These are phyloP conservation scores for Lodderomyces metapsilosis DNA, from an alignment of 1,139 yeast genomes.

Conservation along the genomic window DNA sequence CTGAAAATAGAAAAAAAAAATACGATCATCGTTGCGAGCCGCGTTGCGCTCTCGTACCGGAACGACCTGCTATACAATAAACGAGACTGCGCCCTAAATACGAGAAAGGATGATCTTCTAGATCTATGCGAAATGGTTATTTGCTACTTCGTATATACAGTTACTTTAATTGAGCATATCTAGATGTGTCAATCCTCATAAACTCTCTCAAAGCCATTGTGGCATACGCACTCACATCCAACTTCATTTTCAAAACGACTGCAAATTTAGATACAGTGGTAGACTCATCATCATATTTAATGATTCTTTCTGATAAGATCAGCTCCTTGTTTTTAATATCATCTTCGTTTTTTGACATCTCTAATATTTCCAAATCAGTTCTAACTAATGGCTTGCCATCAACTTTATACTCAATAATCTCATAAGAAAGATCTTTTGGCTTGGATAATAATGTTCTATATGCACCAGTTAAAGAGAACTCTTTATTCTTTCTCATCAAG, in stretches of 20 bases:
- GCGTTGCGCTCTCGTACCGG: too few relatives aligned
- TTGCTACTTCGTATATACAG: not conserved
- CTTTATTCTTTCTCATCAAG: slow-evolving; percentile 83
- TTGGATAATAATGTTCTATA: slow-evolving; percentile 75
- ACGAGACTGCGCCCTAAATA: not conserved
- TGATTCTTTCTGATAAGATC: slow-evolving; percentile 18
- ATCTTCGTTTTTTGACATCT: slow-evolving; percentile 15
- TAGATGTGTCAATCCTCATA: slow-evolving; percentile 78
- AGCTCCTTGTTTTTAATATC: slow-evolving; percentile 24
- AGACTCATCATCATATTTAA: slow-evolving; percentile 32
- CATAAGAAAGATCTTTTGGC: slow-evolving; percentile 65
- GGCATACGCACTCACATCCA: slow-evolving; percentile 90
- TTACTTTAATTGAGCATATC: slow-evolving; percentile 23
- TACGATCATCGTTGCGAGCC: too few relatives aligned
- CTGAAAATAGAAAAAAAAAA: too few relatives aligned
- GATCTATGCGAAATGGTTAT: too few relatives aligned
- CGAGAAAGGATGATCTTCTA: too few relatives aligned
- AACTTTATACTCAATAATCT: slow-evolving; percentile 58
- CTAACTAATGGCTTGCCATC: slow-evolving; percentile 69
- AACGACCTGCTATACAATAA: too few relatives aligned
- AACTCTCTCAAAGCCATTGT: slow-evolving; percentile 96
- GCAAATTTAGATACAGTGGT: slow-evolving; percentile 46
- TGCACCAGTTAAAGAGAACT: slow-evolving; percentile 88
- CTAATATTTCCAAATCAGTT: slow-evolving; percentile 76
- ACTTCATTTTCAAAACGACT: slow-evolving; percentile 69